phyloP scores from a whole-genome alignment of 2,329 filamentous ascomycete species.

The Cladophialophora bantiana region DNA sequence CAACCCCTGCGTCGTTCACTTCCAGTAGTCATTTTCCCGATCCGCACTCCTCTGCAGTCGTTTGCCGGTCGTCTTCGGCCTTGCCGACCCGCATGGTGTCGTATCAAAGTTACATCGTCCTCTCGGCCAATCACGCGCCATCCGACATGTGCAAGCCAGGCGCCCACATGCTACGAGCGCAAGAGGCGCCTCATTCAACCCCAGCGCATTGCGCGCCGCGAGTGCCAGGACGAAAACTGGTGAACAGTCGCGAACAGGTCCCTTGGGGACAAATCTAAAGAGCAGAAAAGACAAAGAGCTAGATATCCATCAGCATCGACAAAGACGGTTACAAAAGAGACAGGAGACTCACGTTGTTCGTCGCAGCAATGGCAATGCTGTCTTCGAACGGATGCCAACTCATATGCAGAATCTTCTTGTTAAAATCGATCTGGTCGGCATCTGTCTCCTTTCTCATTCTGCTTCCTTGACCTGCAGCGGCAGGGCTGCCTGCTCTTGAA shows the following conservation, averaged over 20 bases:
- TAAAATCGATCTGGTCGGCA: constrained; percentile 99
- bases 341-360: constrained; percentile 85
- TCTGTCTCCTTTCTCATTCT: constrained; percentile 99
- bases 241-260: constrained; percentile 14
- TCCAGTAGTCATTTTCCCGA: constrained; percentile 18
- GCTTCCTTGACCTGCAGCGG: constrained; percentile 79
- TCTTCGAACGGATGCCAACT: constrained; percentile 99
- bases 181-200: constrained; percentile 6
- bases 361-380: constrained; percentile 98
- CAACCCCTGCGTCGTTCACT: neutral
- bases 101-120: constrained; percentile 4
- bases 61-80: constrained; percentile 8
- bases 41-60: constrained; percentile 12
- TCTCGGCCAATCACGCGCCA: constrained; percentile 3
- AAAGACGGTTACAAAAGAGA: neutral
- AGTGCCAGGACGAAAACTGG: constrained; percentile 16
- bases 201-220: constrained; percentile 8
- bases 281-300: constrained; percentile 82
- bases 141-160: constrained; percentile 7
- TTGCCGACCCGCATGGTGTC: constrained; percentile 16
- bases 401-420: constrained; percentile 99
- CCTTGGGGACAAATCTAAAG: constrained; percentile 55
- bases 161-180: constrained; percentile 7
- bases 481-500: constrained; percentile 87
- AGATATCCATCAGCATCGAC: constrained; percentile 21